phyloP scores from a whole-genome alignment of 352 stramenopile species.

The Ophiocytium majus region DNA sequence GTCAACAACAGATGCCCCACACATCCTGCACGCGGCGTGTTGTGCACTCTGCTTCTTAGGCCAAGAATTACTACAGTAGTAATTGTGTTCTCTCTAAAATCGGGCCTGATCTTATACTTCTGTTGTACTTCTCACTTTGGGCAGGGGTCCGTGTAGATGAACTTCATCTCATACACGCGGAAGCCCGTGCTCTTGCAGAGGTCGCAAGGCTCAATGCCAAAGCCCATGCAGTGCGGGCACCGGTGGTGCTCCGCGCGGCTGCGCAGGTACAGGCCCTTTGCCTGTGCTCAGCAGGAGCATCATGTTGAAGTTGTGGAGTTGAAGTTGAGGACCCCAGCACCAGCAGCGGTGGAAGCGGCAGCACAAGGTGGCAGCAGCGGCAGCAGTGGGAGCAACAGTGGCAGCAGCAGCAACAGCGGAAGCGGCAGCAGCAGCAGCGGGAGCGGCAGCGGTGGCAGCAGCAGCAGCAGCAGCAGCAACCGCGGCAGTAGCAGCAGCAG shows the following conservation, averaged over 20 bases:
- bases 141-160: constrained; percentile 25
- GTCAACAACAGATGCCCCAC: neutral
- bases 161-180: constrained; percentile 28
- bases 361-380: too few species aligned
- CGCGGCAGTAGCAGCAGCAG: too few species aligned
- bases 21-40: neutral
- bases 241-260: neutral
- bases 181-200: constrained; percentile 19
- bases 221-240: constrained; percentile 7
- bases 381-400: too few species aligned
- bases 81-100: neutral
- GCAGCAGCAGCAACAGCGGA: too few species aligned
- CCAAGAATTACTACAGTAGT: neutral
- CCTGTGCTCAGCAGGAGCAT: too few species aligned
- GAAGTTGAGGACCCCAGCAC: too few species aligned
- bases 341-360: too few species aligned
- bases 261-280: constrained; percentile 13
- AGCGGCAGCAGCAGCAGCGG: too few species aligned
- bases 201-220: constrained; percentile 6
- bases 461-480: too few species aligned
- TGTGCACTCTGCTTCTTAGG: neutral
- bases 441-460: too few species aligned
- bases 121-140: constrained; percentile 14
- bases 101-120: neutral
- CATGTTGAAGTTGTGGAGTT: too few species aligned